These are phyloP conservation scores for Elsinoe perseae DNA, from an alignment of 2,329 filamentous ascomycete genomes.

Conservation along the genomic window DNA sequence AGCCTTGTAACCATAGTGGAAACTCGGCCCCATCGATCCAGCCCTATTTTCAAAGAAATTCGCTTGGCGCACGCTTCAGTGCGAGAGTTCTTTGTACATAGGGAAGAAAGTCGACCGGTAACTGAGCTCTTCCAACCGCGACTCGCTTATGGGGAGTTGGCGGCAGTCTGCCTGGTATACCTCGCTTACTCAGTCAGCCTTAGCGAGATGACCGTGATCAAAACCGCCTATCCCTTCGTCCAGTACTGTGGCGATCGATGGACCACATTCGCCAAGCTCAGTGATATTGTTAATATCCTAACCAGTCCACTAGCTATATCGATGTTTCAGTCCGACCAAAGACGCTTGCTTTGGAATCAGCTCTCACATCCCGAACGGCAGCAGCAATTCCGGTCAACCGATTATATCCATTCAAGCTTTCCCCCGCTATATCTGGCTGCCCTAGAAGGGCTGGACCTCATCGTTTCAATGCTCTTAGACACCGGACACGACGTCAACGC, in stretches of 20 bases:
- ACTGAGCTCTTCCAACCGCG: not conserved
- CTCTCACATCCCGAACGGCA: not conserved
- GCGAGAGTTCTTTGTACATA: too few species aligned
- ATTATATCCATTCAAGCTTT: not conserved
- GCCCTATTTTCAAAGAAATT: too few species aligned
- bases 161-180: not conserved
- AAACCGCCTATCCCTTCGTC: not conserved
- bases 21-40: too few species aligned
- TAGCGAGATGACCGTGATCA: not conserved
- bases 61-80: too few species aligned
- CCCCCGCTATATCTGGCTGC: not conserved
- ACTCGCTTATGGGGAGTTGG: not conserved
- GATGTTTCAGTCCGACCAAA: not conserved
- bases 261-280: not conserved
- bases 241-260: not conserved
- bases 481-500: not conserved
- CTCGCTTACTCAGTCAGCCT: not conserved
- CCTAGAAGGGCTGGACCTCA: not conserved
- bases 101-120: not conserved
- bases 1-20: too few species aligned
- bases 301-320: not conserved
- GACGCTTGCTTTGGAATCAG: not conserved
- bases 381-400: too few species aligned
- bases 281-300: not conserved
- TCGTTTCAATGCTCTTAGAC: not conserved